phyloP scores from a whole-genome alignment of 139 green algal genomes.

The Tetradesmus lagerheimii region DNA sequence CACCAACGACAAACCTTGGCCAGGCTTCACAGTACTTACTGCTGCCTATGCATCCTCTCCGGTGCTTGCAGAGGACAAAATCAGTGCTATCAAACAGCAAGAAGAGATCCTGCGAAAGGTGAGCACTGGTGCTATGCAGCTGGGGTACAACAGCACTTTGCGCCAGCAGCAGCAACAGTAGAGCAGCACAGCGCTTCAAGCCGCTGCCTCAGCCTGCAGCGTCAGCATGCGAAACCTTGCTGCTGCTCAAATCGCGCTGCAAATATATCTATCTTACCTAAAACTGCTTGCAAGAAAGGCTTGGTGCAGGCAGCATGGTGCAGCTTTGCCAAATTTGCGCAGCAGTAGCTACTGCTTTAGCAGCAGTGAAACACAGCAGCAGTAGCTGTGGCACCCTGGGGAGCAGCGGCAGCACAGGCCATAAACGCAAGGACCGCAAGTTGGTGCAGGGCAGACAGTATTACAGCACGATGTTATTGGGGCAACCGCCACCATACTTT shows the following conservation, averaged over 20 bases:
- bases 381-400: background rate
- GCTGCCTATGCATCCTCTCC: background rate
- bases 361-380: no score
- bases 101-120: background rate
- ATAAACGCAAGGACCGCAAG: no score
- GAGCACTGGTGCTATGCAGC: background rate
- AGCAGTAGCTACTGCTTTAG: background rate
- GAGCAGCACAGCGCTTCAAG: background rate
- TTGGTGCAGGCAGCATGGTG: background rate
- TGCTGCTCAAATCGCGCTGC: background rate
- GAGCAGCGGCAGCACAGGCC: background rate
- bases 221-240: background rate
- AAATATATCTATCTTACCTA: background rate
- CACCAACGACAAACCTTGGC: background rate
- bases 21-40: background rate
- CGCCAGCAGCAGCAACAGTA: background rate
- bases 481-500: no score
- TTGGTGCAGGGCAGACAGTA: no score
- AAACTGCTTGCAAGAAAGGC: background rate
- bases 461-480: no score
- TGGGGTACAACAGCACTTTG: background rate
- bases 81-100: conserved; percentile 8
- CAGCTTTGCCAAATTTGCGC: background rate
- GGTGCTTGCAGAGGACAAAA: conserved; percentile 24
- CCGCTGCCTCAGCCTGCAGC: no score